Conservation (phyloP, 805 yeast species). For the Lipomyces starkeyi region DNA sequence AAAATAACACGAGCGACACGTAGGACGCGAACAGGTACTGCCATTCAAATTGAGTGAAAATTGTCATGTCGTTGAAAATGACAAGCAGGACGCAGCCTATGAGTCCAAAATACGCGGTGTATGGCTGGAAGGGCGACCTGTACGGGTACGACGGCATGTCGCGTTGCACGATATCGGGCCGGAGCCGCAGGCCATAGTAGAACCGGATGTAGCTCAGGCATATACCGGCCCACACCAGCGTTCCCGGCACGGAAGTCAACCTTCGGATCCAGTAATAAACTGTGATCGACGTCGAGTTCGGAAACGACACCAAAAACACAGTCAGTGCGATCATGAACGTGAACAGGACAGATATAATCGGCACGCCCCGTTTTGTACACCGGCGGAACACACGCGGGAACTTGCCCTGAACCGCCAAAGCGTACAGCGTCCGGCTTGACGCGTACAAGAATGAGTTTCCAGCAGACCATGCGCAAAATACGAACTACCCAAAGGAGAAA, state of each 20-base stretch:
- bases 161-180: conserved; percentile 70
- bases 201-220: conserved; percentile 68
- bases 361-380: conserved; percentile 79
- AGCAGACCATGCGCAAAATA: conserved; percentile 60
- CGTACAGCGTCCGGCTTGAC: conserved; percentile 70
- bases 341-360: conserved; percentile 66
- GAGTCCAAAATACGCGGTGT: conserved; percentile 65
- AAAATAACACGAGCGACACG: conserved; percentile 63
- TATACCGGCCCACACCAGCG: conserved; percentile 80
- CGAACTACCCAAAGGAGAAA: conserved; percentile 8
- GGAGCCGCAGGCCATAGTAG: conserved; percentile 61
- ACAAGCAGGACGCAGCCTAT: conserved; percentile 59
- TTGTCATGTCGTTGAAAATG: conserved; percentile 65
- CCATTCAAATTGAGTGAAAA: conserved; percentile 65
- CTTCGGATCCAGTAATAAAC: conserved; percentile 40
- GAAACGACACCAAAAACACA: conserved; percentile 36
- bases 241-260: conserved; percentile 55
- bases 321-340: conserved; percentile 52
- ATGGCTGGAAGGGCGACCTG: conserved; percentile 73
- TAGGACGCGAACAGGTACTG: conserved; percentile 69
- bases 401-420: conserved; percentile 69
- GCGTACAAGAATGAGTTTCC: conserved; percentile 76
- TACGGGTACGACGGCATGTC: conserved; percentile 71
- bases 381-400: conserved; percentile 69
- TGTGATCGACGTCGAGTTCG: conserved; percentile 28